Conservation (phyloP, 225 moss, liverwort and hornwort species). For the Sphagnum tenellum region DNA sequence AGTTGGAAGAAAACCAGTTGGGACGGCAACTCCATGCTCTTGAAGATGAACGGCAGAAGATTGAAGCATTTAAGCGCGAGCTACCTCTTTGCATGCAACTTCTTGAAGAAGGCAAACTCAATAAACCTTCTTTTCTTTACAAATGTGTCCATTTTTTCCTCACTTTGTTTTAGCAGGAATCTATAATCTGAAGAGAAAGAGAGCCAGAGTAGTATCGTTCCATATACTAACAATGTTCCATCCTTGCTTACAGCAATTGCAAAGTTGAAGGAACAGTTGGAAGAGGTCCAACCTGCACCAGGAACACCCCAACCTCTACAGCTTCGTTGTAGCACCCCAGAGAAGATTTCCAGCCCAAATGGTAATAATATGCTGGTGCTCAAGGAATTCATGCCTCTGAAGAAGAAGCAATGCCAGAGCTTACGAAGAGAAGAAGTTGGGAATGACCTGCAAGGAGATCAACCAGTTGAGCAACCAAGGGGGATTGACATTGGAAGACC, state of each 20-base stretch:
- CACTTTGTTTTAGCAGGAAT: no score
- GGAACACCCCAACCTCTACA: constrained; percentile 11
- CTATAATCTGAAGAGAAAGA: no score
- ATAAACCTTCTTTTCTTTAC: no score
- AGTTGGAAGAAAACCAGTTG: constrained; percentile 11
- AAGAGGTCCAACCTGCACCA: constrained; percentile 32
- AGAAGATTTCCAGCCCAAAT: constrained; percentile 24
- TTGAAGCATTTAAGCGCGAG: constrained; percentile 93
- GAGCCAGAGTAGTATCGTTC: no score
- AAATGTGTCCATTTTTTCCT: no score
- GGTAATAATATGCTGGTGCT: constrained; percentile 22
- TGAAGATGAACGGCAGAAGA: constrained; percentile 81
- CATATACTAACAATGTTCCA: no score
- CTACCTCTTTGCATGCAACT: constrained; percentile 95
- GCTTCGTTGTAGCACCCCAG: no score
- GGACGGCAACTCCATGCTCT: constrained; percentile 31
- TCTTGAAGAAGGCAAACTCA: constrained; percentile 53
- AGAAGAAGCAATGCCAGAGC: constrained; percentile 54
- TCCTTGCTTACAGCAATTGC: constrained; percentile 50
- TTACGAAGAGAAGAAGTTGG: constrained; percentile 15
- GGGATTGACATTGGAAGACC: constrained; percentile 22
- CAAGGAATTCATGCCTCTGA: constrained; percentile 69
- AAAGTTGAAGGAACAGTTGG: constrained; percentile 42
- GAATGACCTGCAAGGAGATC: no score
- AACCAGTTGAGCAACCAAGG: no score